Percentiles rank a stretch among this genome's conserved stretches.
Evolutionary conservation across 805 yeast species (phyloP).

Genomic region (Sugiyamaella americana): DNA sequence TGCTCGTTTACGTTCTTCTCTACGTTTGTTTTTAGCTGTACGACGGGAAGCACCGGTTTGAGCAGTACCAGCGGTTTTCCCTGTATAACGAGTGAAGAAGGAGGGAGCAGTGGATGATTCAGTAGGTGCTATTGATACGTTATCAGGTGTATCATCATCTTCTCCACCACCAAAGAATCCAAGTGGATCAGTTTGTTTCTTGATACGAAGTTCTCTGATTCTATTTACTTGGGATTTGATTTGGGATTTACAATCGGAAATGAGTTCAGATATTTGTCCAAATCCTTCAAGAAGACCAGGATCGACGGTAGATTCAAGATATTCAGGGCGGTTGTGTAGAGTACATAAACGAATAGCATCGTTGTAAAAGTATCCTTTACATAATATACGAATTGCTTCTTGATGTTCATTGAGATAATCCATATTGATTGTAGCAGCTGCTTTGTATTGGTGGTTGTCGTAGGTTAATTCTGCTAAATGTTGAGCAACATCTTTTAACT

Average conservation of each 20-base stretch:
- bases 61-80: conserved; percentile 93
- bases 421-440: conserved; percentile 72
- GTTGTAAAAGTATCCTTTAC: conserved; percentile 69
- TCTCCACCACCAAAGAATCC: conserved; percentile 70
- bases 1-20: conserved; percentile 94
- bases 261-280: conserved; percentile 75
- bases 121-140: conserved; percentile 90
- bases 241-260: conserved; percentile 92
- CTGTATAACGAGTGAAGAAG: conserved; percentile 91
- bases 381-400: conserved; percentile 59
- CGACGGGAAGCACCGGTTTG: conserved; percentile 92
- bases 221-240: conserved; percentile 75
- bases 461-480: conserved; percentile 53
- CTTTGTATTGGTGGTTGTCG: conserved; percentile 63
- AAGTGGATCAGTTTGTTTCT: conserved; percentile 79
- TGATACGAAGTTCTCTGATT: conserved; percentile 74
- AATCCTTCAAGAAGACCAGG: conserved; percentile 80
- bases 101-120: conserved; percentile 91
- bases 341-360: conserved; percentile 66
- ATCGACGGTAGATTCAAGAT: conserved; percentile 55
- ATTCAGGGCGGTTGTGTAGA: conserved; percentile 25
- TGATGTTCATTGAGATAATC: conserved; percentile 55
- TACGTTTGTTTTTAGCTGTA: conserved; percentile 84
- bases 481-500: conserved; percentile 45
- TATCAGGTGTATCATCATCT: conserved; percentile 80